Evolutionary conservation across 768 basidiomycete species (phyloP).

Genomic region (Royoungia palumana): DNA sequence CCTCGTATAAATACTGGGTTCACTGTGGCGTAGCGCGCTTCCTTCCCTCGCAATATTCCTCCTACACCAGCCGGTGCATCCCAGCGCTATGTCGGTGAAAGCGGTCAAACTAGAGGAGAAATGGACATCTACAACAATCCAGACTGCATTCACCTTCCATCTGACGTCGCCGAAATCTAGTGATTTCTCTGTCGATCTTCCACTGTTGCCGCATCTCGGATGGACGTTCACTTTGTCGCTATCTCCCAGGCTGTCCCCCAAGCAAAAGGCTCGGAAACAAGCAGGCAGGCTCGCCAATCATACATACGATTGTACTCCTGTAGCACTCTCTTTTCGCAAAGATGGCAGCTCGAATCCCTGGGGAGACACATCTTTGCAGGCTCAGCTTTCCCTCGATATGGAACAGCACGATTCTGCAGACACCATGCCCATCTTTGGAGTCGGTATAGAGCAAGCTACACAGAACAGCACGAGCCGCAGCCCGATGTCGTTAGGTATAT

Average conservation of each 20-base stretch:
- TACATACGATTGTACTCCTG: background rate
- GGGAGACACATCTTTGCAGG: slow-evolving; percentile 12
- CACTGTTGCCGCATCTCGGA: slow-evolving; percentile 6
- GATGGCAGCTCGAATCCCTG: background rate
- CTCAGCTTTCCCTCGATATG: slow-evolving; percentile 3
- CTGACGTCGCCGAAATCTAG: background rate
- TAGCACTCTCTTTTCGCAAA: slow-evolving; percentile 9
- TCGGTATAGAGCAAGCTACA: too few relatives aligned
- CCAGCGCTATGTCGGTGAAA: background rate
- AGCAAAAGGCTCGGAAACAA: background rate
- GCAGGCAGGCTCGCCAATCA: too few relatives aligned
- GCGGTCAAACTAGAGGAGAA: slow-evolving; percentile 10
- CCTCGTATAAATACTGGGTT: too few relatives aligned
- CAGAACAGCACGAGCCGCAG: too few relatives aligned
- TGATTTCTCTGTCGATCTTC: slow-evolving; percentile 6
- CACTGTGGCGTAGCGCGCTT: too few relatives aligned
- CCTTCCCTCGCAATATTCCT: too few relatives aligned
- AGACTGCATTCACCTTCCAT: slow-evolving; percentile 1
- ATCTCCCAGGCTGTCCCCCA: slow-evolving; percentile 4
- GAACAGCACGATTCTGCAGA: background rate
- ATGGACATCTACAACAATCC: slow-evolving; percentile 13
- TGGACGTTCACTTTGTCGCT: slow-evolving; percentile 17
- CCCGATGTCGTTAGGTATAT: background rate
- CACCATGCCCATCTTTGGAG: background rate
- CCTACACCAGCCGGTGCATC: background rate